Evolutionary conservation across 2,329 filamentous ascomycete genomes (phyloP).

Genomic region (Claviceps sorghi): DNA sequence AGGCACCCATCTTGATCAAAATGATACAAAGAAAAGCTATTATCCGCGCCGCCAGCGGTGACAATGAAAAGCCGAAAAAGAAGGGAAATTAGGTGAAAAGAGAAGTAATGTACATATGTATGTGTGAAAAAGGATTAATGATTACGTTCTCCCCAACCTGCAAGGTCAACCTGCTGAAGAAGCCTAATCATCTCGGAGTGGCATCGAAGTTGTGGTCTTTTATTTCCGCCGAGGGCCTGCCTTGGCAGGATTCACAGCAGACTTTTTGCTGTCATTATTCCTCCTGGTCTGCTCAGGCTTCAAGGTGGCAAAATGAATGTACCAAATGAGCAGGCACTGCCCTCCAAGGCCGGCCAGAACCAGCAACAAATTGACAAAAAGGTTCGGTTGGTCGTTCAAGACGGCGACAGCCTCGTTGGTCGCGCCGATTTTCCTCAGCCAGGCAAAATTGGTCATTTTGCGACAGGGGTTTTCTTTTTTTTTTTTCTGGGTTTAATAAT

Average conservation of each 20-base stretch:
- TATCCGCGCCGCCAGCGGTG: not conserved
- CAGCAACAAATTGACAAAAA: conserved; percentile 43
- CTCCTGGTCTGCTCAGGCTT: conserved; percentile 46
- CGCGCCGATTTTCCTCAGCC: conserved; percentile 41
- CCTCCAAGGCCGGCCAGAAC: conserved; percentile 35
- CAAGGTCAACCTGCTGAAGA: not conserved
- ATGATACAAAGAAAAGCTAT: not conserved
- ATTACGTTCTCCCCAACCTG: not conserved
- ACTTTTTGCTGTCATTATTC: conserved; percentile 15
- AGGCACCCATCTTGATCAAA: not conserved
- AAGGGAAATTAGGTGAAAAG: too few species aligned
- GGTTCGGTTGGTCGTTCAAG: conserved; percentile 45
- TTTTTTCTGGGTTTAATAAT: not conserved
- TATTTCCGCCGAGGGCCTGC: not conserved
- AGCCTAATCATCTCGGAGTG: not conserved
- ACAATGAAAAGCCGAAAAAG: not conserved
- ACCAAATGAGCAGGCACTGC: conserved; percentile 36
- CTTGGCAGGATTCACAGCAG: not conserved
- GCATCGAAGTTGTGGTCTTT: not conserved
- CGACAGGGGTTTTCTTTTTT: not conserved
- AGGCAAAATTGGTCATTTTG: conserved; percentile 39
- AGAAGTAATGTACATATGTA: not conserved
- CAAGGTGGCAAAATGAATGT: conserved; percentile 44
- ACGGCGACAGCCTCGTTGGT: conserved; percentile 42
- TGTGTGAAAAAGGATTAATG: not conserved